Evolutionary conservation across 768 basidiomycete species (phyloP).

Genomic region (Pleurotus citrinopileatus): DNA sequence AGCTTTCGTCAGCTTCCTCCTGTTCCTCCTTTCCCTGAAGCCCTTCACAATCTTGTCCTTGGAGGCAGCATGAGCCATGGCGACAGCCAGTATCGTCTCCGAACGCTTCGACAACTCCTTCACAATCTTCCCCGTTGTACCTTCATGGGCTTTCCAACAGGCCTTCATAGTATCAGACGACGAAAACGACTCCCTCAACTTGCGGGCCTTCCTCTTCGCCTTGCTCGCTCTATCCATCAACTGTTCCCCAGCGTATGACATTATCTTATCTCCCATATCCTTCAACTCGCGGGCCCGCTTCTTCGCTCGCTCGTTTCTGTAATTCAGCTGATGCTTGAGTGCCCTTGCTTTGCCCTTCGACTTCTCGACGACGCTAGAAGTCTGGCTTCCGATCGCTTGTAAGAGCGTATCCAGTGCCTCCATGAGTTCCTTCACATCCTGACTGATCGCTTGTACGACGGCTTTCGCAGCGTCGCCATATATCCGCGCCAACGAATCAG

Average conservation of each 20-base stretch:
- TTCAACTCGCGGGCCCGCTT: conserved; percentile 51
- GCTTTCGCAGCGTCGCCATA: conserved; percentile 46
- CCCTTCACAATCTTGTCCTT: conserved; percentile 7
- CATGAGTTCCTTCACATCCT: conserved; percentile 54
- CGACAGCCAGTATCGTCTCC: neutral
- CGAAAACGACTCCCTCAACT: conserved; percentile 35
- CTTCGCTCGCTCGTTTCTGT: conserved; percentile 50
- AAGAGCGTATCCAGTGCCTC: conserved; percentile 59
- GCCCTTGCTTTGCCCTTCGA: conserved; percentile 46
- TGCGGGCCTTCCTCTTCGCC: conserved; percentile 41
- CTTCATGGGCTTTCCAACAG: conserved; percentile 29
- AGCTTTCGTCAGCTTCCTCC: neutral
- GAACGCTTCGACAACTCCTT: conserved; percentile 2
- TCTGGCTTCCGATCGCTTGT: conserved; percentile 48
- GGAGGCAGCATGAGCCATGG: conserved; percentile 1
- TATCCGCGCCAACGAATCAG: conserved; percentile 45
- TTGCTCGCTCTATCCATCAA: conserved; percentile 36
- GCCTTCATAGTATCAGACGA: conserved; percentile 29
- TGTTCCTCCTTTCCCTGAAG: neutral
- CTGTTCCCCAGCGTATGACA: conserved; percentile 39
- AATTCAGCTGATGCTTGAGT: conserved; percentile 42
- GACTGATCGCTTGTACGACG: conserved; percentile 39
- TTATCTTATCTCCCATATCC: conserved; percentile 43
- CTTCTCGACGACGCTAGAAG: conserved; percentile 39
- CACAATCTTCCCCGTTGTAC: conserved; percentile 24